A percentile compares a stretch with the other conserved stretches of the same genome.
These are phyloP conservation scores for Neoconidiobolus thromboides DNA, from an alignment of 371 early-diverging fungal genomes.

Conservation along the genomic window DNA sequence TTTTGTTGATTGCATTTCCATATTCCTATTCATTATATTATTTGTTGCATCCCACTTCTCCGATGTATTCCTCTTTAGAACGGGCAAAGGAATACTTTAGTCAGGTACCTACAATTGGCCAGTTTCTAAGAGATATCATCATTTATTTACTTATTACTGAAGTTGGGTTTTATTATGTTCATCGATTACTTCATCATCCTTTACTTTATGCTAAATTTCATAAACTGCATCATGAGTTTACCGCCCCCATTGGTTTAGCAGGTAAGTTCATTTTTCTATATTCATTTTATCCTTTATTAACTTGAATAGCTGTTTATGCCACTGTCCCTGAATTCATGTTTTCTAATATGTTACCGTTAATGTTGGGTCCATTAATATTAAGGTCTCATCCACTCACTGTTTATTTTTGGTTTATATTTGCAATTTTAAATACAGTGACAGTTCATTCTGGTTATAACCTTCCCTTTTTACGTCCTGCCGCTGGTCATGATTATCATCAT, in stretches of 20 bases:
- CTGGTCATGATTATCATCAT: constrained; percentile 47
- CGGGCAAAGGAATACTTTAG: no score
- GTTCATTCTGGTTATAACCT: constrained; percentile 39
- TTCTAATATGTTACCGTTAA: constrained; percentile 26
- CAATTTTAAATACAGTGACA: constrained; percentile 31
- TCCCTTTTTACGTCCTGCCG: constrained; percentile 22
- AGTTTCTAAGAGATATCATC: constrained; percentile 14
- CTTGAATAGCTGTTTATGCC: constrained; percentile 20
- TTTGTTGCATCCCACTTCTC: constrained; percentile 12
- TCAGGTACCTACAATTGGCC: no score
- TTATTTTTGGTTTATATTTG: constrained; percentile 14
- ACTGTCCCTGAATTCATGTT: constrained; percentile 32
- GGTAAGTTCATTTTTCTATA: constrained; percentile 13
- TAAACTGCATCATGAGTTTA: constrained; percentile 36
- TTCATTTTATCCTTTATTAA: background rate
- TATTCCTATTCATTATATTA: constrained; percentile 9
- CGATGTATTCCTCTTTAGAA: background rate
- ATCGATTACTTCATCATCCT: constrained; percentile 27
- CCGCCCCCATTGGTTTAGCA: constrained; percentile 32
- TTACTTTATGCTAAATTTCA: constrained; percentile 26
- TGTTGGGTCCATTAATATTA: constrained; percentile 25
- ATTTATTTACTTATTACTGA: constrained; percentile 31
- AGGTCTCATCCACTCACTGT: constrained; percentile 27
- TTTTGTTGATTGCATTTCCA: constrained; percentile 15
- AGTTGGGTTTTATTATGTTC: constrained; percentile 32